These are phyloP conservation scores for Lepiota brunneoincarnata DNA, from an alignment of 768 basidiomycete genomes.

Conservation along the genomic window DNA sequence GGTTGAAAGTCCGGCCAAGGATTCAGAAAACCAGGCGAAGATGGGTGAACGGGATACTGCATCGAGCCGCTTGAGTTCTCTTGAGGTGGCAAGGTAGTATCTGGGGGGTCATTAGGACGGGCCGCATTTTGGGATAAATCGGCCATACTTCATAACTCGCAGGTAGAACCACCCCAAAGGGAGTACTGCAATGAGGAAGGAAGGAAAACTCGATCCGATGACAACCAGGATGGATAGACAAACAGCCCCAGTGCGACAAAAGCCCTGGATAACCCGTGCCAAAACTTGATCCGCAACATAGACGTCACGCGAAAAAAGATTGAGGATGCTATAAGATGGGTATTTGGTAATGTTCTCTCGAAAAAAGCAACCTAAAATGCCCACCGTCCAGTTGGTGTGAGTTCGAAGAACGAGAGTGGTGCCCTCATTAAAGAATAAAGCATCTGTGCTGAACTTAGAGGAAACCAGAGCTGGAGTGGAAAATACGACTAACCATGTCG, in stretches of 20 bases:
- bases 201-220: constrained; percentile 79
- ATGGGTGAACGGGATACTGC: constrained; percentile 89
- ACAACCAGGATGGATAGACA: constrained; percentile 65
- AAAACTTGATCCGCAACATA: constrained; percentile 86
- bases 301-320: constrained; percentile 87
- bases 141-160: constrained; percentile 70
- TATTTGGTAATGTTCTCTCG: not conserved
- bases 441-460: constrained; percentile 47
- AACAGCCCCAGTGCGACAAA: constrained; percentile 62
- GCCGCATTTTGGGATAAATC: not conserved
- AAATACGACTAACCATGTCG: constrained; percentile 52
- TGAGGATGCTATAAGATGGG: constrained; percentile 61
- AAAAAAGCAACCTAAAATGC: constrained; percentile 12
- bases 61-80: constrained; percentile 86
- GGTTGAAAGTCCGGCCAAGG: constrained; percentile 70
- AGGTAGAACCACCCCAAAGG: constrained; percentile 81
- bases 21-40: constrained; percentile 86
- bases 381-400: constrained; percentile 81
- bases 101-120: constrained; percentile 31
- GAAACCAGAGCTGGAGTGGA: not conserved
- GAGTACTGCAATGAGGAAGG: constrained; percentile 71
- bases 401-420: constrained; percentile 87
- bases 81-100: constrained; percentile 84
- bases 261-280: constrained; percentile 67
- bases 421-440: constrained; percentile 76